Evolutionary conservation across 768 basidiomycete genomes (phyloP), one percentile per base, ranked within the genome.

Genomic region (Amanita muscaria): DNA sequence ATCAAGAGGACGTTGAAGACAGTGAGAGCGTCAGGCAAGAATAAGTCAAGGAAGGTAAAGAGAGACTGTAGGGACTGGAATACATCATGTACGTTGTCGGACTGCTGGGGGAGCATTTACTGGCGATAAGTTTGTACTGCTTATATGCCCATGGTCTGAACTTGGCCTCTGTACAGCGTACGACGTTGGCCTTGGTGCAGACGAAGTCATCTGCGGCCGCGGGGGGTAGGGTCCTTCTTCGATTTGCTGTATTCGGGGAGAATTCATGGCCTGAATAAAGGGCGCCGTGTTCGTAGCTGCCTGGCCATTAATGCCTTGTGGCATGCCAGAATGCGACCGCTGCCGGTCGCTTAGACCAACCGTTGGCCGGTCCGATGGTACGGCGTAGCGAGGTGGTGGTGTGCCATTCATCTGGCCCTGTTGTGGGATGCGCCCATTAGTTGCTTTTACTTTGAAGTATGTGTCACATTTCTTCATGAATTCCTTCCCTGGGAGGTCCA

Each of bases 381-480:
- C 63, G 25, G 69, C 63, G 45, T 56, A 63, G 61, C 49, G 8
- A 62, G 59, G 41, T 65, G 61, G 45, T 70, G 68, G 44, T 62
- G 60, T 59, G 40, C 70, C 71, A 56, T 70, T 72, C 43, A 63
- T 51, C 56, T 65, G 43, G 54, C 62, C 51, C 66, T 58, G 58
- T 63, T 64, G 59, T 53, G 25, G 67, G 54, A 14, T 68, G 65
- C 22, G 70, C 62, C 40, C 80, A 49, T 78, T 81, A 31, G 61
- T 65, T 3, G 75, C 68, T 62, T 79, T 86, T 23, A 84, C 52
- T 46, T 77, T 78, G 75, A 90, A 78, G 62, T 90, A 94, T n/a
- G 81, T 83, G 49, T 92, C 89, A 51, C 87, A 89, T 64, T 88
- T 93, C 74, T 89, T 96, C 68, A 97, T 66, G 59, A 98, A 91